phyloP scores from a whole-genome alignment of 768 basidiomycete species.

The Panellus pusillus region DNA sequence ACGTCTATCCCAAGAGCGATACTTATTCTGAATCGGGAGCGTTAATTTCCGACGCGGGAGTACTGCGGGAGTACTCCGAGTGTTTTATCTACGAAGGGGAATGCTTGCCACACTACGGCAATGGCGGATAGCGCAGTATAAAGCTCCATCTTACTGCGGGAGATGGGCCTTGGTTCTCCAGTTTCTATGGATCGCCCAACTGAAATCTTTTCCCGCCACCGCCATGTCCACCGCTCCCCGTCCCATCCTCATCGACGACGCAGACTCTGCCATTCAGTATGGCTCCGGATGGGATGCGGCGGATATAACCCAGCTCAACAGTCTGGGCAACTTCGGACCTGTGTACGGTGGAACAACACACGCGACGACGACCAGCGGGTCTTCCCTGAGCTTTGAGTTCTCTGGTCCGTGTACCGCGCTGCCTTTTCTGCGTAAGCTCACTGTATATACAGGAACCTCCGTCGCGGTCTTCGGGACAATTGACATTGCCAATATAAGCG shows the following conservation, averaged over 20 bases:
- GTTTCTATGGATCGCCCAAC: too few relatives aligned
- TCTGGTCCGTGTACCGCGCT: slow-evolving; percentile 3
- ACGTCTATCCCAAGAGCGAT: too few relatives aligned
- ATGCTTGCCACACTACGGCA: too few relatives aligned
- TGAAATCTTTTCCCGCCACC: too few relatives aligned
- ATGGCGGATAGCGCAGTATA: too few relatives aligned
- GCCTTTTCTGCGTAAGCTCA: background rate
- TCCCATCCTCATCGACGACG: slow-evolving; percentile 13
- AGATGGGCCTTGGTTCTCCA: too few relatives aligned
- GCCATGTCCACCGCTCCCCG: background rate
- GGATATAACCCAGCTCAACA: background rate
- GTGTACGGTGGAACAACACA: slow-evolving; percentile 12
- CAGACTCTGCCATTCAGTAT: slow-evolving; percentile 10
- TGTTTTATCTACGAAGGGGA: too few relatives aligned
- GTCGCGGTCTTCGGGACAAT: slow-evolving; percentile 28
- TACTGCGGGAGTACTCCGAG: too few relatives aligned
- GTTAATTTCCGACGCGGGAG: too few relatives aligned
- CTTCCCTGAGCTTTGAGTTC: slow-evolving; percentile 10
- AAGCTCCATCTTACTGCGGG: too few relatives aligned
- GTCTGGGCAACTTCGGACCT: slow-evolving; percentile 11
- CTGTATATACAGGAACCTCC: slow-evolving; percentile 24
- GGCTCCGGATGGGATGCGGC: slow-evolving; percentile 9
- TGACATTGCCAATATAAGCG: slow-evolving; percentile 8
- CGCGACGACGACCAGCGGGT: background rate
- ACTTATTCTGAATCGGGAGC: too few relatives aligned